Base-by-base conservation (phyloP, 2,329 filamentous ascomycete genomes). In the Microdochium trichocladiopsis region DNA sequence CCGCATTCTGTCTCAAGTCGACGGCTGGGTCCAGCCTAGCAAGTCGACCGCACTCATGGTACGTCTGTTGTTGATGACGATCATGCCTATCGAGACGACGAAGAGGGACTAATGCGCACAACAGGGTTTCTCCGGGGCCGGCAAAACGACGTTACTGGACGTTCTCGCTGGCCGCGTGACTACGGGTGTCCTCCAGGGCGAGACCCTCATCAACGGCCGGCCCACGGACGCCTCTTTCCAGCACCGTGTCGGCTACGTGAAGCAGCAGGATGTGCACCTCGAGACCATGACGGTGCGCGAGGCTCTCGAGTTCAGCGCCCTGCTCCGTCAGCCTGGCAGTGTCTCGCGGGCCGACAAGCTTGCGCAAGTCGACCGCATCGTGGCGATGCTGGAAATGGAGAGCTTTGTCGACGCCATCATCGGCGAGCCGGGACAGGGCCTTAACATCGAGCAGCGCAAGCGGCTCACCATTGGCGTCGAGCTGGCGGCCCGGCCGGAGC, bases 21-120 rank as follows among this genome's bases (percentile, higher is more conserved):
- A 88, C 58, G 91, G 91, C 5, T 95, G 89, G 88, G 89, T 96
- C 52, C 92, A 92, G 66, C 91, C 91, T 0, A 91, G 91, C 25
- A 95, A 88, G 1, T 71, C 95, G 31, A 95, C 90, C 2, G 90
- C 90, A 2, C 74, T 95, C 1, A 88, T 88, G 85, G 82, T 77
- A n/a, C 55, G 50, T 21, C 22, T 4, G 5, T 24, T 18, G 24
- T 25, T 41, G 2, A 16, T 18, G 10, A 11, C 25, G 3, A 4
- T 28, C 22, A 25, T 2, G 23, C 2, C 4, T 12, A 18, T 25
- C 18, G n/a, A 21, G 47, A 22, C n/a, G n/a, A n/a, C n/a, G n/a
- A n/a, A n/a, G n/a, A n/a, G n/a, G n/a, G n/a, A 18, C 48, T 57
- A 31, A 55, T 24, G 3, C 4, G 11, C 1, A 12, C 43, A n/a